Conservation (phyloP, 345 rosid genomes). For the Limnanthes douglasii region DNA sequence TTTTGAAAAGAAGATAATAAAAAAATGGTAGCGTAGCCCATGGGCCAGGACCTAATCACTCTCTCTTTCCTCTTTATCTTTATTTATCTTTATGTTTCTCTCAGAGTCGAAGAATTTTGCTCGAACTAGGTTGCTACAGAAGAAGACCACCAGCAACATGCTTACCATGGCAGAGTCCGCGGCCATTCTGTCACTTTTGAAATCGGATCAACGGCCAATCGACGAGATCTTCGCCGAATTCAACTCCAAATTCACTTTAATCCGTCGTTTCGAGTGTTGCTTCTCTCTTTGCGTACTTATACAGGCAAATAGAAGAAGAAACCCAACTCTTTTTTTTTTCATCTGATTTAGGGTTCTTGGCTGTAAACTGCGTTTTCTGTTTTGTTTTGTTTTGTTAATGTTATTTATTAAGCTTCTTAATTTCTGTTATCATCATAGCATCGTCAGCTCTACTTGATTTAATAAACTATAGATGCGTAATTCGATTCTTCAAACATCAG, state of each 20-base stretch:
- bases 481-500: too few relatives aligned
- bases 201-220: conserved; percentile 36
- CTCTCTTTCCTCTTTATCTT: too few relatives aligned
- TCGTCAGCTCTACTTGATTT: too few relatives aligned
- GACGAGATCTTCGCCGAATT: conserved; percentile 43
- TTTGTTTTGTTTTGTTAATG: conserved; percentile 1
- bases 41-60: too few relatives aligned
- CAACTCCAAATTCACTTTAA: conserved; percentile 27
- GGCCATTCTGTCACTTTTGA: conserved; percentile 23
- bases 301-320: conserved; percentile 27
- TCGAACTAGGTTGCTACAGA: too few relatives aligned
- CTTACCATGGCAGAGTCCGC: conserved; percentile 42
- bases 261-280: conserved; percentile 35
- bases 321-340: neutral
- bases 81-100: too few relatives aligned
- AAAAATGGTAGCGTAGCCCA: too few relatives aligned
- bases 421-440: neutral
- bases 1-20: too few relatives aligned
- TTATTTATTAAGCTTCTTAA: neutral
- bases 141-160: too few relatives aligned
- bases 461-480: too few relatives aligned
- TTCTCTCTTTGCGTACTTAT: conserved; percentile 36
- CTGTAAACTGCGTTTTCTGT: neutral
- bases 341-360: neutral
- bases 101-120: too few relatives aligned